These are phyloP conservation scores for Iris pallida DNA, from an alignment of 116 monocot genomes.

Conservation along the genomic window DNA sequence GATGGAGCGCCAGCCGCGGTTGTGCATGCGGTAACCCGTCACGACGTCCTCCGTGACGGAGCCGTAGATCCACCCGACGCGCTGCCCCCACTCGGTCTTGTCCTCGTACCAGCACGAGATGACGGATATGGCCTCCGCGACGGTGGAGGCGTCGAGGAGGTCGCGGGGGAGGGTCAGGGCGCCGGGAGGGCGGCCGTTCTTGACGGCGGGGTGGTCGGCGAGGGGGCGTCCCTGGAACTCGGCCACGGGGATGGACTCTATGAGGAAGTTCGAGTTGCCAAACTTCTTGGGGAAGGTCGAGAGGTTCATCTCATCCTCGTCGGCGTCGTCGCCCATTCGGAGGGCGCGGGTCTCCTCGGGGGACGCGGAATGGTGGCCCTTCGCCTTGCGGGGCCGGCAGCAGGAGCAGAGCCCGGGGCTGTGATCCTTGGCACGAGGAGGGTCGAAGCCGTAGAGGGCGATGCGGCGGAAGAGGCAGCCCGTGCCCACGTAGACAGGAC, in stretches of 20 bases:
- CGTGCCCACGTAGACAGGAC: constrained; percentile 20
- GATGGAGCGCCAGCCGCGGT: constrained; percentile 41
- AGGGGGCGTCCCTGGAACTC: constrained; percentile 18
- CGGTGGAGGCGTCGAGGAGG: constrained; percentile 12
- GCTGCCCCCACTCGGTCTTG: constrained; percentile 47
- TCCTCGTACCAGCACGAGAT: constrained; percentile 29
- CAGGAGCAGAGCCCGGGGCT: neutral
- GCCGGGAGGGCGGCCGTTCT: constrained; percentile 12
- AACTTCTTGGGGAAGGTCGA: constrained; percentile 9
- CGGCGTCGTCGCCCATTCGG: constrained; percentile 5
- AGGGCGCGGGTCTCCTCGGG: neutral
- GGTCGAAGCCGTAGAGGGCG: constrained; percentile 22
- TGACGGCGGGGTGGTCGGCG: constrained; percentile 9
- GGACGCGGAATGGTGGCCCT: neutral
- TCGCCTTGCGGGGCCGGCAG: neutral
- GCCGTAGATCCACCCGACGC: constrained; percentile 46
- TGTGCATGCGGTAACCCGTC: constrained; percentile 46
- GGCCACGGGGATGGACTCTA: constrained; percentile 13
- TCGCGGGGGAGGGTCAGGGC: constrained; percentile 10
- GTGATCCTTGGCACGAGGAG: constrained; percentile 13
- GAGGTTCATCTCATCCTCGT: constrained; percentile 3
- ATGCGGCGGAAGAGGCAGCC: constrained; percentile 27
- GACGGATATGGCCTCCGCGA: constrained; percentile 16
- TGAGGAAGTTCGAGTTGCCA: constrained; percentile 8
- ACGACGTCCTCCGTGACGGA: constrained; percentile 46